A percentile compares a stretch with the other conserved stretches of the same genome.
These are phyloP conservation scores for Viridothelium virens DNA, from an alignment of 495 filamentous ascomycete genomes.

Conservation along the genomic window DNA sequence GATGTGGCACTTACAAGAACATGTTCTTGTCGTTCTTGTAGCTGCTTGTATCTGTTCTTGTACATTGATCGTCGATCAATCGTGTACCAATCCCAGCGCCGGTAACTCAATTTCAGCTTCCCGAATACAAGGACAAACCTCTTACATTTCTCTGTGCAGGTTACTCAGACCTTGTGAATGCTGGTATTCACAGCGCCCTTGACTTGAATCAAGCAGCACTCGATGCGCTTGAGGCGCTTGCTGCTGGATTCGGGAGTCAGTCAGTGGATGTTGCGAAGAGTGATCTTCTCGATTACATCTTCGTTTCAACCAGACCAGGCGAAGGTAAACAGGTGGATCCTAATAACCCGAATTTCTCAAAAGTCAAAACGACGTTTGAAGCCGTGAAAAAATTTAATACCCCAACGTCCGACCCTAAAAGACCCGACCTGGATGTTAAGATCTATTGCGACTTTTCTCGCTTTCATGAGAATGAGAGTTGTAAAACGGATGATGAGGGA, in stretches of 20 bases:
- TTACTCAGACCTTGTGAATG: background rate
- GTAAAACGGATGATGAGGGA: background rate
- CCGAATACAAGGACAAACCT: background rate
- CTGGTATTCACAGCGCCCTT: background rate
- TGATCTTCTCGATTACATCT: background rate
- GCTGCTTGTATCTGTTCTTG: background rate
- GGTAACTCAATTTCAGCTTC: conserved; percentile 44
- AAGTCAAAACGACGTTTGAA: background rate
- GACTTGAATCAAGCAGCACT: background rate
- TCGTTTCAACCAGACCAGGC: background rate
- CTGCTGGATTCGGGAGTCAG: background rate
- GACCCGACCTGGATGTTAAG: background rate
- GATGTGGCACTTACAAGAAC: background rate
- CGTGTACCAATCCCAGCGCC: conserved; percentile 44
- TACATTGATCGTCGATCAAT: background rate
- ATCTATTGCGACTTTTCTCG: background rate
- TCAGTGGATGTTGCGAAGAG: background rate
- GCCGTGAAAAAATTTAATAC: background rate
- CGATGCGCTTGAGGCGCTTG: background rate
- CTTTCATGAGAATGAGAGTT: background rate
- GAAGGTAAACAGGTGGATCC: background rate
- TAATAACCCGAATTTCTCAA: background rate
- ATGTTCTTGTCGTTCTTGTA: background rate
- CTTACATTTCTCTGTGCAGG: background rate
- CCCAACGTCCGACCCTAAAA: background rate